These are phyloP conservation scores for Platismatia glauca DNA, from an alignment of 495 filamentous ascomycete species.

Conservation along the genomic window DNA sequence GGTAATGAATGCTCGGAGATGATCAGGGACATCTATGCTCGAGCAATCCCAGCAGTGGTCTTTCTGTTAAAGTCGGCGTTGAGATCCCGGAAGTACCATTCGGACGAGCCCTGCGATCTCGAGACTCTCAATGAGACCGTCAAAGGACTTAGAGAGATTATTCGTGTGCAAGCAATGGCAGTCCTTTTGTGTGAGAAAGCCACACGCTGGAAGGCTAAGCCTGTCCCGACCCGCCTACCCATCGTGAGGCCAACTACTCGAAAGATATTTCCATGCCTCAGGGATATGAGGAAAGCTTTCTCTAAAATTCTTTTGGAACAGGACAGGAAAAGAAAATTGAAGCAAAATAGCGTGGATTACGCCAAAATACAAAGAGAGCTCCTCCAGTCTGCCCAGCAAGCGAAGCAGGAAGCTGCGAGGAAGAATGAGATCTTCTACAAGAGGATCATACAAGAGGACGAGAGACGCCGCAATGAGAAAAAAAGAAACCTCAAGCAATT, in stretches of 20 bases:
- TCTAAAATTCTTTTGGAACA: constrained; percentile 5
- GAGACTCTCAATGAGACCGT: constrained; percentile 5
- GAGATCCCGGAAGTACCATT: not conserved
- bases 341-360: constrained; percentile 2
- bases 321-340: not conserved
- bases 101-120: not conserved
- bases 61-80: constrained; percentile 14
- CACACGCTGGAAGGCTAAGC: constrained; percentile 14
- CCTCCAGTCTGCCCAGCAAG: not conserved
- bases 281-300: constrained; percentile 12
- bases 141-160: constrained; percentile 7
- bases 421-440: not conserved
- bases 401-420: not conserved
- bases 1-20: not conserved
- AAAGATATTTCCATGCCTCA: constrained; percentile 8
- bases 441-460: not conserved
- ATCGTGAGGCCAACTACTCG: constrained; percentile 13
- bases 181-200: constrained; percentile 16
- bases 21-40: constrained; percentile 20
- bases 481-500: not conserved
- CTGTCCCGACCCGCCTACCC: not conserved
- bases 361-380: not conserved
- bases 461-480: not conserved
- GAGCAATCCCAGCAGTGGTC: constrained; percentile 17
- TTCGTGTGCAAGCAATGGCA: constrained; percentile 12